Conservation (phyloP, 164 flowering plant species). For the Pachysandra terminalis region DNA sequence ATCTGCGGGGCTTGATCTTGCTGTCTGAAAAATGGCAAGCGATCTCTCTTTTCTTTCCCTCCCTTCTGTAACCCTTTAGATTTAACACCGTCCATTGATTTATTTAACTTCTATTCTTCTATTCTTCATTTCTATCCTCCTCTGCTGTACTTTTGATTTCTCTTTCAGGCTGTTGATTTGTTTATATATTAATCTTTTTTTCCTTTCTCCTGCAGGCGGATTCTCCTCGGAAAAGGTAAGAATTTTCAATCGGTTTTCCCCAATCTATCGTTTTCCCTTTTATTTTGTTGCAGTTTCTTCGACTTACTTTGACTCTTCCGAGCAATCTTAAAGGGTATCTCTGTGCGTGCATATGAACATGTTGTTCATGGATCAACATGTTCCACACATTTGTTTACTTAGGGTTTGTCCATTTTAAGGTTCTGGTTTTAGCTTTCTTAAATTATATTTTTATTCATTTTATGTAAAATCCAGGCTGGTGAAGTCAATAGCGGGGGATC, state of each 20-base stretch:
- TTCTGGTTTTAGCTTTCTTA: not conserved
- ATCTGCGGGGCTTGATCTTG: not conserved
- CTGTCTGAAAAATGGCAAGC: not conserved
- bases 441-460: too few relatives aligned
- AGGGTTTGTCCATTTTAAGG: not conserved
- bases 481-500: too few relatives aligned
- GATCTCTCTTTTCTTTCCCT: not conserved
- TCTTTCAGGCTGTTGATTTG: not conserved
- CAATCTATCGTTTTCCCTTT: too few relatives aligned
- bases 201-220: constrained; percentile 5
- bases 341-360: not conserved
- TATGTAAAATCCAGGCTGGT: too few relatives aligned
- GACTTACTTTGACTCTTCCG: not conserved
- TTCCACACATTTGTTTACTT: not conserved
- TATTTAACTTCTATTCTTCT: too few relatives aligned
- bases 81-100: too few relatives aligned
- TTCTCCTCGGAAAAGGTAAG: constrained; percentile 11
- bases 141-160: too few relatives aligned
- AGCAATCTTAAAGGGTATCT: not conserved
- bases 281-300: not conserved
- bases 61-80: too few relatives aligned
- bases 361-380: not conserved
- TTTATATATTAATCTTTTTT: not conserved
- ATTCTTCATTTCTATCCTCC: too few relatives aligned
- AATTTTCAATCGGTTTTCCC: too few relatives aligned